Evolutionary conservation across 331 rosid species (phyloP), one percentile per base, ranked within the genome.

Genomic region (Malus hybrid): DNA sequence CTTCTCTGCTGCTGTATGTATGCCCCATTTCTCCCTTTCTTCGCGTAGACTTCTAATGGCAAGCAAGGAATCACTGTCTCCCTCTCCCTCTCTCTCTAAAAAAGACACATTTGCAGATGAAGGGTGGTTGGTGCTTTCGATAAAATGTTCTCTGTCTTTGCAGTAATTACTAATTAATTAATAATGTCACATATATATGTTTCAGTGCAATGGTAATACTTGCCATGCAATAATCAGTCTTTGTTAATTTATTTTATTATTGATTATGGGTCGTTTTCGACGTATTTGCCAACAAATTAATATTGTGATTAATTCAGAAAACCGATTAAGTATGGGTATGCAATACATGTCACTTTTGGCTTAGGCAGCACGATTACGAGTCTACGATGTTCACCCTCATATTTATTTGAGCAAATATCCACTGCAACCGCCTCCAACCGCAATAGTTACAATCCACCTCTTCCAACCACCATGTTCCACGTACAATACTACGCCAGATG

Each of bases 11-110:
- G 78, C 32, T 36, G 44, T 36, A 44, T 82, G 57, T 55, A 54
- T 68, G 46, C 78, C 71, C 78, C 46, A 7, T 57, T 78, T 55
- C 73, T 74, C 76, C 72, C 54, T 80, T 88, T 79, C 88, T 85
- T 85, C 83, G 65, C 65, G 79, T 59, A 73, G 78, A 80, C 78
- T 85, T 73, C 76, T 75, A 16, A 80, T 69, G 42, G 60, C 66
- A 84, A 78, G 85, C 78, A 79, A 83, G 60, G 83, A 83, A 76
- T 85, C 87, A 63, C 70, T 60, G 61, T 57, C 34, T 70, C 33
- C 39, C 76, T 36, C 63, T 5, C 36, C 2, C 44, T 5, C 36
- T 8, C 44, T 36, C 44, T 36, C 44, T 36, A 36, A 39, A 20
- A 60, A 7, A 5, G 18, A 56, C 22, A 71, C 39, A n/a, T 34